Percentiles rank a stretch among this genome's conserved stretches.
Evolutionary conservation across 768 basidiomycete species (phyloP).

Genomic region (Clitopilus passeckerianus): DNA sequence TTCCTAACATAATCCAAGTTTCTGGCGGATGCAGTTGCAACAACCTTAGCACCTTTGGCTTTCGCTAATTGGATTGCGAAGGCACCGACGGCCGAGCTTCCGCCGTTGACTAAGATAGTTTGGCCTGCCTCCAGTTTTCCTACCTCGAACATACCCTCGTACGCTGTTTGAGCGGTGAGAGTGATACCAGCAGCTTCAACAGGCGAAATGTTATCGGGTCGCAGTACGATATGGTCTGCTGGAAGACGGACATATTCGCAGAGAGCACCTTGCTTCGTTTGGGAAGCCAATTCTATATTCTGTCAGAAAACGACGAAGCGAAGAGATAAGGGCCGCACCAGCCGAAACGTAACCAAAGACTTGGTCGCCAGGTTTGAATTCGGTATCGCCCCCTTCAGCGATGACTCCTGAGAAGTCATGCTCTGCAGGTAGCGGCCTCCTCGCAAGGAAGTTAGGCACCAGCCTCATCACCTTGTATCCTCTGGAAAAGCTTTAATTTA

Average conservation of each 20-base stretch:
- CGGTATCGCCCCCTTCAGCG: slow-evolving; percentile 46
- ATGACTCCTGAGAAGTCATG: slow-evolving; percentile 62
- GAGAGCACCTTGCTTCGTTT: slow-evolving; percentile 48
- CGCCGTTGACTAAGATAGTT: slow-evolving; percentile 66
- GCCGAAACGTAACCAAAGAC: slow-evolving; percentile 56
- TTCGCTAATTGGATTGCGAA: slow-evolving; percentile 74
- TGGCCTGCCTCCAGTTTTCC: slow-evolving; percentile 53
- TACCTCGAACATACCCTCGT: slow-evolving; percentile 44
- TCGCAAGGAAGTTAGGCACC: slow-evolving; percentile 35
- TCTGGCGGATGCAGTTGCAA: slow-evolving; percentile 53
- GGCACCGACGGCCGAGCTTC: slow-evolving; percentile 63
- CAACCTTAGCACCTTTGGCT: slow-evolving; percentile 51
- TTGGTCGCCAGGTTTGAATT: slow-evolving; percentile 53
- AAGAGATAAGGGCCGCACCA: slow-evolving; percentile 5
- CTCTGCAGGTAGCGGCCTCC: slow-evolving; percentile 51
- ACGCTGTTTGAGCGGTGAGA: slow-evolving; percentile 55
- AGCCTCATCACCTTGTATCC: slow-evolving; percentile 54
- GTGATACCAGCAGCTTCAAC: slow-evolving; percentile 59
- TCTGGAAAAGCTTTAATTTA: slow-evolving; percentile 25
- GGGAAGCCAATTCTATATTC: slow-evolving; percentile 18
- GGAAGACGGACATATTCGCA: slow-evolving; percentile 52
- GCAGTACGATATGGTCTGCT: slow-evolving; percentile 28
- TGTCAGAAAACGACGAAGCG: background rate
- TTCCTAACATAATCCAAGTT: slow-evolving; percentile 54
- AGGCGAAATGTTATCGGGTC: slow-evolving; percentile 47